Evolutionary conservation across 225 moss, liverwort and hornwort species (phyloP).

Genomic region (Anthoceros angustus): DNA sequence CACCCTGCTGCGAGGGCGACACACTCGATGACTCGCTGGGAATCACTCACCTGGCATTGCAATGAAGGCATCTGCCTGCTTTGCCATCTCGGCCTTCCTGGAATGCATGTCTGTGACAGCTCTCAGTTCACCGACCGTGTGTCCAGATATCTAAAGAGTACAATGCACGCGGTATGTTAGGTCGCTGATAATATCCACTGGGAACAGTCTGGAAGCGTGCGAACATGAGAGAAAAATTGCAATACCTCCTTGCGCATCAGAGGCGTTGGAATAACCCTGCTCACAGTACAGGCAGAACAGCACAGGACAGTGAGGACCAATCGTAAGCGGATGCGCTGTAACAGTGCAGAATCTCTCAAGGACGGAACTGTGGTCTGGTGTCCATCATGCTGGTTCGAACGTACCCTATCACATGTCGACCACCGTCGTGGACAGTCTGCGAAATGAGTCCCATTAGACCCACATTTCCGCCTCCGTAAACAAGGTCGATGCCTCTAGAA

Average conservation of each 20-base stretch:
- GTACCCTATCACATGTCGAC: constrained; percentile 83
- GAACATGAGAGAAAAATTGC: neutral
- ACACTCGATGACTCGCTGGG: neutral
- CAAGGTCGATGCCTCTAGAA: constrained; percentile 60
- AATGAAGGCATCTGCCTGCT: constrained; percentile 82
- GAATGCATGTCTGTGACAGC: constrained; percentile 78
- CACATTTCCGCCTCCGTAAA: constrained; percentile 80
- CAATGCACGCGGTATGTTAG: constrained; percentile 18
- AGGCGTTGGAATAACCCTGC: constrained; percentile 72
- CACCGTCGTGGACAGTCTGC: constrained; percentile 49
- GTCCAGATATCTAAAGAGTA: constrained; percentile 48
- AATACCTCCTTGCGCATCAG: constrained; percentile 61
- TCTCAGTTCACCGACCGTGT: constrained; percentile 55
- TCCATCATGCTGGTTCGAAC: neutral
- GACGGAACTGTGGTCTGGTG: neutral
- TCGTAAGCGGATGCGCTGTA: no score
- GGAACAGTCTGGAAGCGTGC: neutral
- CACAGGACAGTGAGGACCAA: neutral
- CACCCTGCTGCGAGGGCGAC: neutral
- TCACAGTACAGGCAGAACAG: constrained; percentile 9
- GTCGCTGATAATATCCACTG: no score
- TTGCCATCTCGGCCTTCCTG: constrained; percentile 84
- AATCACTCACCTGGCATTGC: constrained; percentile 61
- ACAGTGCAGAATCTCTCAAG: neutral
- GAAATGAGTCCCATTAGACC: constrained; percentile 91